These are phyloP conservation scores for Colletotrichum theobromicola DNA, from an alignment of 2,329 filamentous ascomycete genomes.

Conservation along the genomic window DNA sequence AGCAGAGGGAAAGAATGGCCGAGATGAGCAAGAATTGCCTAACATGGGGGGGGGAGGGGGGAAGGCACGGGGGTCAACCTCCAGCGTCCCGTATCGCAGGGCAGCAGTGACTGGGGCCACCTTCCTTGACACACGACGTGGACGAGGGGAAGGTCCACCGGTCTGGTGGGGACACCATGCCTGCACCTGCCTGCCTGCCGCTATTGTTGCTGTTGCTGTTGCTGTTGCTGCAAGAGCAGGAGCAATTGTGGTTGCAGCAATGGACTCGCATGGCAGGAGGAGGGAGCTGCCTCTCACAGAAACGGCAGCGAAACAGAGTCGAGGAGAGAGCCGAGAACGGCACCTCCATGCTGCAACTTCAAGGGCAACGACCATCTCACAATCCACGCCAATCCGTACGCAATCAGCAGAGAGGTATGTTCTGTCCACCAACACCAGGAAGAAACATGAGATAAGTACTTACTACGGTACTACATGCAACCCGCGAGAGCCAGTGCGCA, in stretches of 20 bases:
- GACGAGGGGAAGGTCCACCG: background rate
- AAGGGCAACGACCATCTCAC: background rate
- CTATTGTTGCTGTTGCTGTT: background rate
- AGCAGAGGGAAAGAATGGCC: background rate
- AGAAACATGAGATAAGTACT: background rate
- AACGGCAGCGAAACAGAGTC: slow-evolving; percentile 4
- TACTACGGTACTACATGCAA: too few species aligned
- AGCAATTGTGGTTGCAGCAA: background rate
- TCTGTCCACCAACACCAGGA: background rate
- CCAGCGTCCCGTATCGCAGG: background rate
- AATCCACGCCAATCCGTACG: background rate
- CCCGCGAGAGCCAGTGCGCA: background rate
- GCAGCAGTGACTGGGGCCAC: background rate
- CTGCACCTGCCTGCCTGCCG: background rate
- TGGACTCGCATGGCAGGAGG: background rate
- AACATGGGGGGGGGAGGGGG: background rate
- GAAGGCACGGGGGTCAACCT: background rate
- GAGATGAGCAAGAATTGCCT: background rate
- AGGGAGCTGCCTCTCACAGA: background rate
- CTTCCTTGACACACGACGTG: background rate
- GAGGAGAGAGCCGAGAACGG: background rate
- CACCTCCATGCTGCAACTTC: background rate
- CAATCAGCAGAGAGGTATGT: background rate
- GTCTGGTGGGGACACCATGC: background rate
- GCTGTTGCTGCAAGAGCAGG: background rate